These are phyloP conservation scores for Solanum neorickii DNA, from an alignment of 257 asterid species.

Conservation along the genomic window DNA sequence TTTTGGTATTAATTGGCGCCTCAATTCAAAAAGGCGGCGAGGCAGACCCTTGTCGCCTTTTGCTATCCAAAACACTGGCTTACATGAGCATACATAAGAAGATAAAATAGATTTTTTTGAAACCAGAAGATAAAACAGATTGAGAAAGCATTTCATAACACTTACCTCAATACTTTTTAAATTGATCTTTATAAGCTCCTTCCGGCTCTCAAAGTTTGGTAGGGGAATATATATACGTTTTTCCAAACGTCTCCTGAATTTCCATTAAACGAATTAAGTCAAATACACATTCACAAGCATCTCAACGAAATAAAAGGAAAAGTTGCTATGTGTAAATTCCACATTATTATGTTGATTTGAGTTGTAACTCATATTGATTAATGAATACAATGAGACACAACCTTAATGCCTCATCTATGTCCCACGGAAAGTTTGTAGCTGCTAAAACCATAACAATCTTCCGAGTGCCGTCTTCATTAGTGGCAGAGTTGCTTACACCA, in stretches of 20 bases:
- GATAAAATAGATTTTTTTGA: neutral
- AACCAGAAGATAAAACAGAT: neutral
- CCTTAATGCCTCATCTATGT: constrained; percentile 97
- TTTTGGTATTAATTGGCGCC: neutral
- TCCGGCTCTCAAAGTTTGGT: constrained; percentile 81
- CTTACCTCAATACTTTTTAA: constrained; percentile 85
- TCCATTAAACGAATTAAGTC: neutral
- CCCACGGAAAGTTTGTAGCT: constrained; percentile 99
- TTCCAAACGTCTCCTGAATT: constrained; percentile 89
- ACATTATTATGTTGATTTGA: no score
- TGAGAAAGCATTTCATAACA: neutral
- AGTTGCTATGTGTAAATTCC: no score
- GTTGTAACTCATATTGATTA: neutral
- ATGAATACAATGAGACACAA: constrained; percentile 12
- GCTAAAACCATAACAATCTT: constrained; percentile 98
- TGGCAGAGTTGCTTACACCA: constrained; percentile 74
- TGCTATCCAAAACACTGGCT: neutral
- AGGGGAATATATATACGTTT: constrained; percentile 92
- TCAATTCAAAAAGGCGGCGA: neutral
- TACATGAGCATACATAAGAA: neutral
- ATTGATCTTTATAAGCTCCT: constrained; percentile 85
- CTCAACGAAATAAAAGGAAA: neutral
- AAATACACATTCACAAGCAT: neutral
- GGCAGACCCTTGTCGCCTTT: neutral
- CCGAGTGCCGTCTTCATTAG: constrained; percentile 89